phyloP scores from a whole-genome alignment of 768 basidiomycete genomes.

The Guyanaporus albipodus region DNA sequence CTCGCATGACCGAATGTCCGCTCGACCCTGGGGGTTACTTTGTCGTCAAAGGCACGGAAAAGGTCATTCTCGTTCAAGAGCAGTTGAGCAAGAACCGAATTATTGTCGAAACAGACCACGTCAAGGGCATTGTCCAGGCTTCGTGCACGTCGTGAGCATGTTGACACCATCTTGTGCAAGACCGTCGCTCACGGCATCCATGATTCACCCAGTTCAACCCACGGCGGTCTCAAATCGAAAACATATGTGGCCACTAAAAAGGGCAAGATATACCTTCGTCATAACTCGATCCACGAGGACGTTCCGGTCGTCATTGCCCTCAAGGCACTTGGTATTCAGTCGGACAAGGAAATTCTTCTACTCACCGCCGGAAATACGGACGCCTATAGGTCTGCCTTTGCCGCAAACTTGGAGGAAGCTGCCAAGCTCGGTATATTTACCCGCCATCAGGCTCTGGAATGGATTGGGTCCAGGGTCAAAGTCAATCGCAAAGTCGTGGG shows the following conservation, averaged over 20 bases:
- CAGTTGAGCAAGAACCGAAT: conserved; percentile 99
- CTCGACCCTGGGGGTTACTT: conserved; percentile 99
- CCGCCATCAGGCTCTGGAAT: conserved; percentile 90
- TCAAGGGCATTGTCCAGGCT: conserved; percentile 88
- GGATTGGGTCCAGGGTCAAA: conserved; percentile 91
- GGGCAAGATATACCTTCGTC: conserved; percentile 90
- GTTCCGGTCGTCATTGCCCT: conserved; percentile 95
- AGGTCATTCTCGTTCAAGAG: conserved; percentile 98
- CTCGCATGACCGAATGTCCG: conserved; percentile 96
- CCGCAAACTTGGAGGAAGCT: conserved; percentile 90
- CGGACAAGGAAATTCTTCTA: conserved; percentile 95
- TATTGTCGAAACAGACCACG: conserved; percentile 91
- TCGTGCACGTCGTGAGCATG: conserved; percentile 88
- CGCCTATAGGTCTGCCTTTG: conserved; percentile 80
- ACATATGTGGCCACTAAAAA: conserved; percentile 97
- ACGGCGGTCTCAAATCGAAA: conserved; percentile 89
- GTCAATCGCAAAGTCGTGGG: conserved; percentile 77
- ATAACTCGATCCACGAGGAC: conserved; percentile 97
- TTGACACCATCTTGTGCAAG: not conserved
- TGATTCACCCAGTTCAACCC: conserved; percentile 57
- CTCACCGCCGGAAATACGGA: conserved; percentile 92
- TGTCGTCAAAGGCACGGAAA: conserved; percentile 98
- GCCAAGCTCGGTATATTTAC: conserved; percentile 90
- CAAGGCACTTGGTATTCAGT: conserved; percentile 94
- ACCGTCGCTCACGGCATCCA: conserved; percentile 8